These are phyloP conservation scores for Talaromyces ruber DNA, from an alignment of 495 filamentous ascomycete genomes.

Conservation along the genomic window DNA sequence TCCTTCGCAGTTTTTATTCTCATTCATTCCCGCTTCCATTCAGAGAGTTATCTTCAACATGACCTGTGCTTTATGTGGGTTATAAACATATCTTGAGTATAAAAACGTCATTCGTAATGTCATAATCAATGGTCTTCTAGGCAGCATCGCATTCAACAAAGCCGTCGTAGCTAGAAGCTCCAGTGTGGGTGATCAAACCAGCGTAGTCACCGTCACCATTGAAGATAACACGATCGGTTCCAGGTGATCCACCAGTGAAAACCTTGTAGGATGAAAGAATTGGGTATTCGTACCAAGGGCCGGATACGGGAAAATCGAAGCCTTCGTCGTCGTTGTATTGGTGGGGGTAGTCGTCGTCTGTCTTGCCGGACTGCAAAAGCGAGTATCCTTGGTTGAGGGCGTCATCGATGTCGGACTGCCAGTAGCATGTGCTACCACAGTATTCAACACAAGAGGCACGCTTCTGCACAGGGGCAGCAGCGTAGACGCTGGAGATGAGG, in stretches of 20 bases:
- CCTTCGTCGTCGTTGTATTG: conserved; percentile 67
- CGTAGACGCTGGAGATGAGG: conserved; percentile 26
- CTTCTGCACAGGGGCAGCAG: conserved; percentile 34
- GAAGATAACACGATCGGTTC: conserved; percentile 66
- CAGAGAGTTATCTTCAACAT: not conserved
- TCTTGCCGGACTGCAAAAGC: conserved; percentile 35
- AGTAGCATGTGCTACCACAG: conserved; percentile 45
- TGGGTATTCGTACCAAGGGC: conserved; percentile 69
- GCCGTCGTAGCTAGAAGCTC: conserved; percentile 50
- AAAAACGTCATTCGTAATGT: not conserved
- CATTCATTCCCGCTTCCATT: not conserved
- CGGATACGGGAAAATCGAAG: conserved; percentile 52
- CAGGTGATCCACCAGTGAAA: conserved; percentile 58
- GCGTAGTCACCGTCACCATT: conserved; percentile 43
- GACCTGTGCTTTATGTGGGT: not conserved
- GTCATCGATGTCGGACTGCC: conserved; percentile 31
- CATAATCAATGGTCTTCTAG: not conserved
- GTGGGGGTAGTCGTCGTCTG: conserved; percentile 56
- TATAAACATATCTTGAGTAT: not conserved
- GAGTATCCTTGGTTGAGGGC: conserved; percentile 43
- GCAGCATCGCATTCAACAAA: conserved; percentile 47
- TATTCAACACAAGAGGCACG: conserved; percentile 41
- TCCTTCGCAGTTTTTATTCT: not conserved
- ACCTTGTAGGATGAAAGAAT: conserved; percentile 44
- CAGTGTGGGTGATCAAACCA: conserved; percentile 59